Evolutionary conservation across 2,329 filamentous ascomycete genomes (phyloP).

Genomic region (Pyrenochaeta sp.): DNA sequence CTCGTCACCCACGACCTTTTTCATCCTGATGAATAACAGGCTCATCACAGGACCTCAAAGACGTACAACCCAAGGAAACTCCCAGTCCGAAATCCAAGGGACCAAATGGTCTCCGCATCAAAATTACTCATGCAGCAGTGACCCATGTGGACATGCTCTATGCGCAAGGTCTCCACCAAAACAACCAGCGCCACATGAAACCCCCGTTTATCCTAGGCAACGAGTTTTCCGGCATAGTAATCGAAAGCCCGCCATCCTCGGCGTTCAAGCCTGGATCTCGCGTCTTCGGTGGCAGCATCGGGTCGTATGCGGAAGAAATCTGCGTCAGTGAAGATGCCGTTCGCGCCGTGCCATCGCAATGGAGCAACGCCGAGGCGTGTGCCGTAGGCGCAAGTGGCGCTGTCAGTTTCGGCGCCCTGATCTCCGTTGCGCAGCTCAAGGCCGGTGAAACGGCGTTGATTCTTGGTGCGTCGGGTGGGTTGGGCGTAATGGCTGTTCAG

Average conservation of each 20-base stretch:
- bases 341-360: constrained; percentile 54
- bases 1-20: background rate
- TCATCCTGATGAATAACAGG: background rate
- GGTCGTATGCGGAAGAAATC: constrained; percentile 63
- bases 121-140: constrained; percentile 63
- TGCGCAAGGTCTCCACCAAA: constrained; percentile 65
- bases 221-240: constrained; percentile 66
- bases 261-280: constrained; percentile 56
- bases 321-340: constrained; percentile 51
- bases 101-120: constrained; percentile 52
- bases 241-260: constrained; percentile 44
- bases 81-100: constrained; percentile 44
- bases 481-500: constrained; percentile 65
- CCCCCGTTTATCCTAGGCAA: constrained; percentile 67
- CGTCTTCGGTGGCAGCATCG: constrained; percentile 62
- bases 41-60: constrained; percentile 36
- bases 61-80: constrained; percentile 27
- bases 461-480: constrained; percentile 62
- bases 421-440: constrained; percentile 51
- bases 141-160: constrained; percentile 70
- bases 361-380: constrained; percentile 60
- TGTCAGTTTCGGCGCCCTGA: constrained; percentile 62
- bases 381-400: constrained; percentile 62
- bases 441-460: constrained; percentile 61
- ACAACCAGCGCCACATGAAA: constrained; percentile 62